A percentile compares a stretch with the other conserved stretches of the same genome.
phyloP scores from a whole-genome alignment of 495 filamentous ascomycete species.

The Parathielavia appendiculata region DNA sequence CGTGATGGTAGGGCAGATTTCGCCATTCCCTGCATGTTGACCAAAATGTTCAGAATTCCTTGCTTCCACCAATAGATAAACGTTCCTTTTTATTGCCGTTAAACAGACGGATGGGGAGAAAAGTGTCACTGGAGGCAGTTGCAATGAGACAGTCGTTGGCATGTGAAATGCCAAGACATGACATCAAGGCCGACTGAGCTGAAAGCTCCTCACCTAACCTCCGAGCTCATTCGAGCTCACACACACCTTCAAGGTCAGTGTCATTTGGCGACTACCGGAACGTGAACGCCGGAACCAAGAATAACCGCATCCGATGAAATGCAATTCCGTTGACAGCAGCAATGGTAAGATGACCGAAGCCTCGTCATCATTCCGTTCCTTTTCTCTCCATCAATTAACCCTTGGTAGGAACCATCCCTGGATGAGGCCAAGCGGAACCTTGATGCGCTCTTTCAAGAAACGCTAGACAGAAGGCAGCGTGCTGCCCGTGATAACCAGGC shows the following conservation, averaged over 20 bases:
- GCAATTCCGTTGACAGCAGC: not conserved
- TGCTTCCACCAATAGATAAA: too few species aligned
- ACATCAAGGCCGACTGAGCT: slow-evolving; percentile 5
- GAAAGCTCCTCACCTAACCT: slow-evolving; percentile 1
- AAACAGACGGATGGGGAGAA: too few species aligned
- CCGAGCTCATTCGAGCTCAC: not conserved
- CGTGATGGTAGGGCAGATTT: too few species aligned
- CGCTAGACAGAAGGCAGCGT: not conserved
- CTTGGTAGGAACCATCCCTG: not conserved
- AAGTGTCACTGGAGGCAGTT: not conserved
- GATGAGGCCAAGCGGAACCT: not conserved
- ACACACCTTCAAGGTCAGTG: not conserved
- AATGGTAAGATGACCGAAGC: not conserved
- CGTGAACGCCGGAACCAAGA: not conserved
- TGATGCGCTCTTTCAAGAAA: not conserved
- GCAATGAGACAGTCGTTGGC: not conserved
- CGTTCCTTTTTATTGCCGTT: too few species aligned
- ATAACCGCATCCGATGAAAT: not conserved
- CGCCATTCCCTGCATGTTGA: too few species aligned
- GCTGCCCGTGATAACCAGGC: not conserved
- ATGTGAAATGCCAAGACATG: slow-evolving; percentile 15
- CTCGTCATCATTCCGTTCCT: not conserved
- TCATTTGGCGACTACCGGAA: not conserved
- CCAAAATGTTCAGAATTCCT: too few species aligned
- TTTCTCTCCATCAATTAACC: not conserved